phyloP scores from a whole-genome alignment of 75 land plant species.

The Isoetes taiwanensis region DNA sequence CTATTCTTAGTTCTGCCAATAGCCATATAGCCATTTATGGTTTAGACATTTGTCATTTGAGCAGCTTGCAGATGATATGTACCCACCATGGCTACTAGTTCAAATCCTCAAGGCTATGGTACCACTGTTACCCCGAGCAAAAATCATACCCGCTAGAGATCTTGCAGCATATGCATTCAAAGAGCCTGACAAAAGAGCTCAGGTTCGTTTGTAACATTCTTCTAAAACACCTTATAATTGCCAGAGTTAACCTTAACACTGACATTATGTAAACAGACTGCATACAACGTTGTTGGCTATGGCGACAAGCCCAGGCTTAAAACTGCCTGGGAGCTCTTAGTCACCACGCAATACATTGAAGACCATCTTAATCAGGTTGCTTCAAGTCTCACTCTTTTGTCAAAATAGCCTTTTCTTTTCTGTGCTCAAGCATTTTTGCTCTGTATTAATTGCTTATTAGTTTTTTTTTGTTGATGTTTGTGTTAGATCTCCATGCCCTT shows the following conservation, averaged over 20 bases:
- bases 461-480: too few relatives aligned
- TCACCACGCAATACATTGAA: constrained; percentile 72
- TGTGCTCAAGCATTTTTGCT: too few relatives aligned
- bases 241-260: neutral
- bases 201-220: constrained; percentile 33
- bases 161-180: constrained; percentile 74
- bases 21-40: too few relatives aligned
- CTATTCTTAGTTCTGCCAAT: neutral
- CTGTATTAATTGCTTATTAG: too few relatives aligned
- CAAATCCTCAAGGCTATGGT: constrained; percentile 46
- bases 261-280: constrained; percentile 24
- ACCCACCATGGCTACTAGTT: constrained; percentile 51
- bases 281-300: constrained; percentile 72
- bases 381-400: too few relatives aligned
- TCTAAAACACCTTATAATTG: neutral
- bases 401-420: too few relatives aligned
- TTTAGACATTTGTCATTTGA: too few relatives aligned
- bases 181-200: constrained; percentile 47
- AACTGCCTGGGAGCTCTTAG: constrained; percentile 68
- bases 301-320: constrained; percentile 60
- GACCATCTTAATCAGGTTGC: constrained; percentile 41
- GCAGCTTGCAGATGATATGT: constrained; percentile 85
- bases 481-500: constrained; percentile 97
- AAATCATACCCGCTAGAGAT: constrained; percentile 73
- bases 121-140: constrained; percentile 53